Evolutionary conservation across 2,329 filamentous ascomycete species (phyloP).

Genomic region (Curvularia lunata): DNA sequence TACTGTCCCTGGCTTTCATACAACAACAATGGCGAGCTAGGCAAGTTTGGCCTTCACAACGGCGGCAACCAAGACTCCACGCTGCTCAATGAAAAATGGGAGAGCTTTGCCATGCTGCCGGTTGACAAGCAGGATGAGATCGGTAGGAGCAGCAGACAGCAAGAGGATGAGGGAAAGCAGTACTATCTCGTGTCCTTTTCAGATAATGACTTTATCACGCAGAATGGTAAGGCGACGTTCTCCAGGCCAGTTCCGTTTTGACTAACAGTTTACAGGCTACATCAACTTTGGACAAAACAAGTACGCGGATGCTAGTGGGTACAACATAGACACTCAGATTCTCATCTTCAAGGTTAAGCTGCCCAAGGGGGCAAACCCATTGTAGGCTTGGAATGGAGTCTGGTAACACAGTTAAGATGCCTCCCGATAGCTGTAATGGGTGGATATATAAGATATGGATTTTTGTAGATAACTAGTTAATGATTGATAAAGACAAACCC

Average conservation of each 20-base stretch:
- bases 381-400: not conserved
- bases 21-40: conserved; percentile 70
- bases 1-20: conserved; percentile 73
- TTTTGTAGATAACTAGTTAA: not conserved
- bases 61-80: conserved; percentile 65
- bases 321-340: conserved; percentile 66
- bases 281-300: conserved; percentile 63
- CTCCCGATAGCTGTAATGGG: not conserved
- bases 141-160: conserved; percentile 28
- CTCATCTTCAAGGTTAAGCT: conserved; percentile 66
- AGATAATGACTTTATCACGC: conserved; percentile 79
- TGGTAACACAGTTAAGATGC: not conserved
- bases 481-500: not conserved
- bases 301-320: conserved; percentile 65
- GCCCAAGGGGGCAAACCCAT: conserved; percentile 32
- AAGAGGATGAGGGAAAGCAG: conserved; percentile 61
- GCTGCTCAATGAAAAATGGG: conserved; percentile 79
- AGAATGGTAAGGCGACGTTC: conserved; percentile 59
- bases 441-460: not conserved
- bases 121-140: conserved; percentile 52
- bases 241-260: not conserved
- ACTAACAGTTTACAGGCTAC: conserved; percentile 50
- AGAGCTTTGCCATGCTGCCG: conserved; percentile 69
- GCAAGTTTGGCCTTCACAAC: conserved; percentile 71
- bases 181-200: conserved; percentile 72